A percentile compares a stretch with the other conserved stretches of the same genome.
Conservation (phyloP, 1,284 basidiomycete genomes). For the Cutaneotrichosporon mucoides region DNA sequence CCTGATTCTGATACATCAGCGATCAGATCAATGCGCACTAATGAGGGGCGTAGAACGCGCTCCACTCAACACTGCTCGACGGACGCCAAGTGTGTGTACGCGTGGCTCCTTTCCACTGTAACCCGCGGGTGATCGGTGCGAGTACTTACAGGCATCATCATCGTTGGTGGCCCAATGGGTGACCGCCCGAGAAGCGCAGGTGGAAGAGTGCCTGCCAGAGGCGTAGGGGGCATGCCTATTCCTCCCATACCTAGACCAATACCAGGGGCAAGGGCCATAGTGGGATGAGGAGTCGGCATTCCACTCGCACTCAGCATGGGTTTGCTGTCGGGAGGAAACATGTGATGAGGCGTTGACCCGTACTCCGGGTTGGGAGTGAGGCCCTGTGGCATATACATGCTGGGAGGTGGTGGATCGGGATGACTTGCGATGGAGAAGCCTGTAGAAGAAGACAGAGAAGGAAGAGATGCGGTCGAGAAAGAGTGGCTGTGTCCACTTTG, state of each 20-base stretch:
- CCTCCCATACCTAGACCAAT: constrained; percentile 9
- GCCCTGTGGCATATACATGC: constrained; percentile 7
- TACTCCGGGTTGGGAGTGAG: constrained; percentile 8
- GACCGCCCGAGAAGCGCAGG: constrained; percentile 13
- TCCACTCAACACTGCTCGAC: too few relatives aligned
- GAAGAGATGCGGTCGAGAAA: constrained; percentile 20
- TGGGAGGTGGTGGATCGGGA: background rate
- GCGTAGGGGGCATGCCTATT: constrained; percentile 7
- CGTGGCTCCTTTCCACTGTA: too few relatives aligned
- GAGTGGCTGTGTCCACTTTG: constrained; percentile 17
- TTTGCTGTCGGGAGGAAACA: constrained; percentile 5
- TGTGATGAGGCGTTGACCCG: background rate
- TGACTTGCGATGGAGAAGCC: constrained; percentile 18
- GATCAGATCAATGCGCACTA: too few relatives aligned
- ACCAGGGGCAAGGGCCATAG: background rate
- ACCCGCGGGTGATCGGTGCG: too few relatives aligned
- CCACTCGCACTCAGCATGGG: constrained; percentile 7
- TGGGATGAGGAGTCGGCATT: background rate
- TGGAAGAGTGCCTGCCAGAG: constrained; percentile 8
- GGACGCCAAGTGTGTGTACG: too few relatives aligned
- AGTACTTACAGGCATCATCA: constrained; percentile 10
- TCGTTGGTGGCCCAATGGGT: constrained; percentile 2
- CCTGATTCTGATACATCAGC: background rate
- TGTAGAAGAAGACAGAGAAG: constrained; percentile 19
- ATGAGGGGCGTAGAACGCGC: too few relatives aligned